phyloP scores from a whole-genome alignment of 495 filamentous ascomycete genomes.

The Neurospora tetraspora region DNA sequence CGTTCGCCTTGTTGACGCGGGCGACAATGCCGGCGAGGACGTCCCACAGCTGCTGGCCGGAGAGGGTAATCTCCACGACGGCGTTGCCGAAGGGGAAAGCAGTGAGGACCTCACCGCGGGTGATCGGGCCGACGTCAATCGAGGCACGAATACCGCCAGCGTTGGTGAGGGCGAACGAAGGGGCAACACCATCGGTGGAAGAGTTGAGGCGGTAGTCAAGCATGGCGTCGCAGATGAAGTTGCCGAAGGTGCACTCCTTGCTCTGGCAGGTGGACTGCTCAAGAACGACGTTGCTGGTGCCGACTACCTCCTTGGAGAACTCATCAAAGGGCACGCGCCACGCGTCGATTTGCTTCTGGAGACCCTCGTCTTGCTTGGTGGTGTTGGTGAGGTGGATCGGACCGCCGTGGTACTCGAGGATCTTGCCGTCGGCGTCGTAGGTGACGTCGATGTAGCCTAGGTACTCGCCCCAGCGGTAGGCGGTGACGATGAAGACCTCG shows the following conservation, averaged over 20 bases:
- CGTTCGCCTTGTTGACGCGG: constrained; percentile 35
- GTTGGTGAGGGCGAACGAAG: constrained; percentile 42
- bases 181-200: constrained; percentile 19
- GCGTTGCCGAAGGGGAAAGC: constrained; percentile 50
- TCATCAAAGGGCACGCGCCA: constrained; percentile 45
- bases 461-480: constrained; percentile 52
- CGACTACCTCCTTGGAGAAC: constrained; percentile 37
- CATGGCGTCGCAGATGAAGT: constrained; percentile 44
- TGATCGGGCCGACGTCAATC: constrained; percentile 43
- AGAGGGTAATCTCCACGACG: constrained; percentile 36
- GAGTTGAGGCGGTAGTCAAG: constrained; percentile 38
- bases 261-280: constrained; percentile 42
- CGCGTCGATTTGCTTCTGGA: constrained; percentile 40
- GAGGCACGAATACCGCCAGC: constrained; percentile 47
- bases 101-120: constrained; percentile 43
- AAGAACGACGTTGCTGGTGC: constrained; percentile 34
- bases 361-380: constrained; percentile 37
- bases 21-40: constrained; percentile 40
- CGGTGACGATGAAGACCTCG: constrained; percentile 51
- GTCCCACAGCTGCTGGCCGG: constrained; percentile 38
- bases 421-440: constrained; percentile 40
- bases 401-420: constrained; percentile 44
- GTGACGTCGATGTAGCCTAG: constrained; percentile 49
- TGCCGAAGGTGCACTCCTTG: constrained; percentile 41
- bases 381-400: constrained; percentile 47